Evolutionary conservation across 805 yeast genomes (phyloP), one percentile per base, ranked within the genome.

Genomic region (Phaffomyces antillensis): DNA sequence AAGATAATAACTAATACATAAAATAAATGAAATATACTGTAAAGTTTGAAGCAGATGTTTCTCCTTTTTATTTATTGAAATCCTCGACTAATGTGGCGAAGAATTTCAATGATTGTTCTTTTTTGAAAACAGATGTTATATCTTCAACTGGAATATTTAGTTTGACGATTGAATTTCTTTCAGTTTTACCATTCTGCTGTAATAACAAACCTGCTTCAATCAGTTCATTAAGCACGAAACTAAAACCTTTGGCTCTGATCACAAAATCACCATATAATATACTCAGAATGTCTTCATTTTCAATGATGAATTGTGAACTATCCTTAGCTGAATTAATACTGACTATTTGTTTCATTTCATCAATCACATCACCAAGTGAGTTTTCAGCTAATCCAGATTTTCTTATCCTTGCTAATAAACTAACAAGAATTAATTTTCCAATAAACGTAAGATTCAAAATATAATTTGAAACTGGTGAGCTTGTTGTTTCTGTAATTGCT

Each of bases 401-500:
- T 42, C 84, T 76, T 41, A 76, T 74, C 39, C 86, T 67, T 18
- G 81, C 65, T 25, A 91, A 56, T 3, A 87, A 58, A 0, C 89
- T 86, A 43, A 77, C 77, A n/a, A 93, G 61, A 10, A 90, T 66
- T 41, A 91, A 65, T 58, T 89, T 91, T 7, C 84, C 71, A 1
- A 83, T 73, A 52, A 86, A 76, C 2, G 96, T 72, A 24, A 88
- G 65, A 0, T 78, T 67, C 24, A 66, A 59, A 18, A 93, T 62
- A 53, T 76, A 85, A 43, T 67, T 71, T 0, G 78, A 62, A n/a
- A 79, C 67, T 0, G 96, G 95, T 0, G 95, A 80, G 47, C 75
- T 76, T 7, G 87, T 79, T 0, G 95, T 76, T 60, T 87, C 96
- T 51, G 76, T 74, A 34, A 87, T 81, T 0, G 96, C 96, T 52